phyloP scores from a whole-genome alignment of 1,284 basidiomycete genomes.

The Filobasidium uniguttulatum region DNA sequence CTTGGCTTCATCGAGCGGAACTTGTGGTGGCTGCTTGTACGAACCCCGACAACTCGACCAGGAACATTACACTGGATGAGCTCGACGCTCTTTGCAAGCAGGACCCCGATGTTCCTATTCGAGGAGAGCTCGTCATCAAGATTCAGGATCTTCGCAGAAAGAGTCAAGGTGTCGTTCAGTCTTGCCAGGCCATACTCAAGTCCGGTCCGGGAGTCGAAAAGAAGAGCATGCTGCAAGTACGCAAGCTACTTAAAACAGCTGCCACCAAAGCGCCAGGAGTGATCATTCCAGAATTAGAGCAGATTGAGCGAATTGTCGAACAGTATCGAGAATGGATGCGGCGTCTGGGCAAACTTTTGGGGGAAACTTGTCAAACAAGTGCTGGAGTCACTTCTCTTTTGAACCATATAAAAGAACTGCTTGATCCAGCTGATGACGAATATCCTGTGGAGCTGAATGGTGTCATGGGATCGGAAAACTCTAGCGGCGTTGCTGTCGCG shows the following conservation, averaged over 20 bases:
- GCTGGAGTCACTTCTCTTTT: neutral
- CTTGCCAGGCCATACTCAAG: slow-evolving; percentile 2
- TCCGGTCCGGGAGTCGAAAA: slow-evolving; percentile 1
- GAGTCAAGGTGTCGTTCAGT: neutral
- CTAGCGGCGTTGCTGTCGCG: neutral
- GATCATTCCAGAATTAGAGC: slow-evolving; percentile 8
- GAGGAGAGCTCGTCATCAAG: slow-evolving; percentile 8
- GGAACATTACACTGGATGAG: slow-evolving; percentile 9
- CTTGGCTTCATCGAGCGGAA: slow-evolving; percentile 9
- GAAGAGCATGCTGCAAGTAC: slow-evolving; percentile 4
- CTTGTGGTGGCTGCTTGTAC: neutral
- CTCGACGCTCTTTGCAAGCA: slow-evolving; percentile 5
- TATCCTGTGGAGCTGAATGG: neutral
- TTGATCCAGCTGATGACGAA: slow-evolving; percentile 7
- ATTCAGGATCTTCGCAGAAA: slow-evolving; percentile 6
- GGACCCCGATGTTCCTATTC: slow-evolving; percentile 7
- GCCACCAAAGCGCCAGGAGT: slow-evolving; percentile 8
- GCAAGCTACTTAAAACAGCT: slow-evolving; percentile 5
- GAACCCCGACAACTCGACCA: neutral
- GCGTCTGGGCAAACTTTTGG: slow-evolving; percentile 3
- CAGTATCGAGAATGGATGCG: slow-evolving; percentile 10
- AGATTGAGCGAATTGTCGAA: slow-evolving; percentile 2
- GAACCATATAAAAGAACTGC: slow-evolving; percentile 1
- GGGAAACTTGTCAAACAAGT: slow-evolving; percentile 1
- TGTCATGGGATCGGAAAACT: neutral